phyloP scores from a whole-genome alignment of 768 basidiomycete genomes.

The Russula brevipes region DNA sequence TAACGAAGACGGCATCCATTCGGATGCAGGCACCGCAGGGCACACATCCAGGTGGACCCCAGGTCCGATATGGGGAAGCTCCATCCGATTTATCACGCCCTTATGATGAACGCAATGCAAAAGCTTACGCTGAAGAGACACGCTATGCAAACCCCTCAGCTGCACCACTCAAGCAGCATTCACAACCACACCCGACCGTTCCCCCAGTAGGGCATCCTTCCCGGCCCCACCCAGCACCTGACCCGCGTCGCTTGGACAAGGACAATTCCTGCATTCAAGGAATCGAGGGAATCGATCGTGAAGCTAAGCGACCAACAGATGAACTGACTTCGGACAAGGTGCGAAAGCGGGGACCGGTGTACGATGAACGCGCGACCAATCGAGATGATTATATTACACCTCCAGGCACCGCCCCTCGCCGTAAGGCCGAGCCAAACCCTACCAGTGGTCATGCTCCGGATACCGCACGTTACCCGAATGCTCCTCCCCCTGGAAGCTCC shows the following conservation, averaged over 20 bases:
- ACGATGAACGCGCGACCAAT: too few relatives aligned
- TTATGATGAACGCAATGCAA: too few relatives aligned
- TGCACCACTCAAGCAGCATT: background rate
- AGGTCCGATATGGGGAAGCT: background rate
- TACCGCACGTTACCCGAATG: background rate
- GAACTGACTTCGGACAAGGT: background rate
- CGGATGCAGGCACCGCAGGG: background rate
- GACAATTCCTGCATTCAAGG: background rate
- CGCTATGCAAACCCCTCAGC: background rate
- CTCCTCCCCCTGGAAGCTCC: background rate
- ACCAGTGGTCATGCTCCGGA: background rate
- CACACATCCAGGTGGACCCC: background rate
- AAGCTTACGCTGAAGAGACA: background rate
- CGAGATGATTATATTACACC: too few relatives aligned
- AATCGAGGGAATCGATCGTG: background rate
- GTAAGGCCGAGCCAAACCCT: background rate
- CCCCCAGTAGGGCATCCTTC: too few relatives aligned
- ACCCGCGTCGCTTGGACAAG: background rate
- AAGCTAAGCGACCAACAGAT: background rate
- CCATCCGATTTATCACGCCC: background rate
- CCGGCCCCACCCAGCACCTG: too few relatives aligned
- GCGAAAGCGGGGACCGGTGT: background rate
- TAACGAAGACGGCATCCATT: background rate
- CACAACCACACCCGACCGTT: too few relatives aligned
- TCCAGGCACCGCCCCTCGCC: too few relatives aligned